A percentile compares a stretch with the other conserved stretches of the same genome.
Conservation (phyloP, 2,329 filamentous ascomycete species). For the Fonsecaea nubica region DNA sequence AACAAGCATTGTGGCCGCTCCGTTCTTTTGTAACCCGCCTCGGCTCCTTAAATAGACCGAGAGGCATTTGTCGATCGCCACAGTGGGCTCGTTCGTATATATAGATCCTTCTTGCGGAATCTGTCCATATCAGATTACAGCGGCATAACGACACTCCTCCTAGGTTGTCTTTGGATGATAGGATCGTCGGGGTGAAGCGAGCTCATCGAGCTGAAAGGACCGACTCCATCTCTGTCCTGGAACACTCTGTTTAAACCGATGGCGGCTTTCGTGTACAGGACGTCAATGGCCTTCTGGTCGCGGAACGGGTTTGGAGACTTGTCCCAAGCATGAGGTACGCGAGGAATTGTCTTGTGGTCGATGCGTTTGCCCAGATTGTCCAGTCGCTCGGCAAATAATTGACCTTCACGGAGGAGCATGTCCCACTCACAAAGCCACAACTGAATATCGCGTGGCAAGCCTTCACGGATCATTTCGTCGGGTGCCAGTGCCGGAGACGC, state of each 20-base stretch:
- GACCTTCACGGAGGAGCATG: constrained; percentile 68
- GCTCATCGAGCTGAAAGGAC: constrained; percentile 35
- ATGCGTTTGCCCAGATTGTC: constrained; percentile 53
- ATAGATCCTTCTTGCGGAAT: constrained; percentile 15
- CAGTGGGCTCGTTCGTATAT: constrained; percentile 16
- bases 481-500: constrained; percentile 65
- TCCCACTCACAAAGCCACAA: constrained; percentile 71
- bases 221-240: constrained; percentile 35
- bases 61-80: constrained; percentile 11
- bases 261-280: constrained; percentile 53
- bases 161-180: constrained; percentile 36
- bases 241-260: constrained; percentile 53
- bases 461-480: constrained; percentile 58
- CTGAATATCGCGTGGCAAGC: constrained; percentile 65
- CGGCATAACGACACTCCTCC: constrained; percentile 34
- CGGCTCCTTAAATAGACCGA: not conserved
- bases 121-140: constrained; percentile 21
- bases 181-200: constrained; percentile 34
- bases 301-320: constrained; percentile 57
- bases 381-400: constrained; percentile 52
- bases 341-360: constrained; percentile 54
- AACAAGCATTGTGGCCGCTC: not conserved
- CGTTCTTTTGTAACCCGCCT: not conserved
- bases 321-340: constrained; percentile 57
- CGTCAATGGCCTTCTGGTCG: constrained; percentile 51